Percentiles rank a stretch among this genome's conserved stretches.
Conservation (phyloP, 495 filamentous ascomycete species). For the Penicillium waksmanii region DNA sequence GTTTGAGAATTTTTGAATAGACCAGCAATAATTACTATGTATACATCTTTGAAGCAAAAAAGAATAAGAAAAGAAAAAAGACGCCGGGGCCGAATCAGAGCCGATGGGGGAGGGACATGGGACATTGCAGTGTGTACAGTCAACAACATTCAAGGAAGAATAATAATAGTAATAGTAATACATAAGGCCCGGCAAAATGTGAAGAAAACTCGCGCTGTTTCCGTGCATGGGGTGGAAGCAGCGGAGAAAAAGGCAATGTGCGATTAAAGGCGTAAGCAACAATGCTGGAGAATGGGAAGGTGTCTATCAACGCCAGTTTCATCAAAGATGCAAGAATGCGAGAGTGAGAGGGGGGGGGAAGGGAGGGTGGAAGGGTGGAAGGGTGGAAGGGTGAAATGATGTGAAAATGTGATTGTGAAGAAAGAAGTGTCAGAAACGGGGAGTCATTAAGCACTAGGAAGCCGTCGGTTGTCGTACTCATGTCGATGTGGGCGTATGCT, state of each 20-base stretch:
- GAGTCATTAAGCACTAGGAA: conserved; percentile 10
- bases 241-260: not conserved
- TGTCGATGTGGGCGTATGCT: not conserved
- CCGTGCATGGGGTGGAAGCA: not conserved
- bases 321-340: conserved; percentile 9
- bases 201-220: not conserved
- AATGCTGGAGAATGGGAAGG: not conserved
- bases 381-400: not conserved
- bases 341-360: not conserved
- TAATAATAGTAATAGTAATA: conserved; percentile 8
- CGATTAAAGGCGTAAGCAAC: conserved; percentile 3
- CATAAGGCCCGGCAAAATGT: not conserved
- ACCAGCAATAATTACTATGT: conserved; percentile 17
- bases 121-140: conserved; percentile 2
- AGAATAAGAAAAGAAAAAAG: not conserved
- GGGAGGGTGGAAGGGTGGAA: not conserved
- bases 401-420: not conserved
- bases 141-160: not conserved
- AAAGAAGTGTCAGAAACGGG: not conserved
- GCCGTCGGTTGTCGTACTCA: conserved; percentile 5
- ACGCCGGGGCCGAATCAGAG: not conserved
- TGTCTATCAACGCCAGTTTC: conserved; percentile 6
- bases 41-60: conserved; percentile 8
- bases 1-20: not conserved
- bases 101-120: not conserved